Evolutionary conservation across 2,329 filamentous ascomycete species (phyloP), one percentile per base, ranked within the genome.

Genomic region (Colletotrichum lupini): DNA sequence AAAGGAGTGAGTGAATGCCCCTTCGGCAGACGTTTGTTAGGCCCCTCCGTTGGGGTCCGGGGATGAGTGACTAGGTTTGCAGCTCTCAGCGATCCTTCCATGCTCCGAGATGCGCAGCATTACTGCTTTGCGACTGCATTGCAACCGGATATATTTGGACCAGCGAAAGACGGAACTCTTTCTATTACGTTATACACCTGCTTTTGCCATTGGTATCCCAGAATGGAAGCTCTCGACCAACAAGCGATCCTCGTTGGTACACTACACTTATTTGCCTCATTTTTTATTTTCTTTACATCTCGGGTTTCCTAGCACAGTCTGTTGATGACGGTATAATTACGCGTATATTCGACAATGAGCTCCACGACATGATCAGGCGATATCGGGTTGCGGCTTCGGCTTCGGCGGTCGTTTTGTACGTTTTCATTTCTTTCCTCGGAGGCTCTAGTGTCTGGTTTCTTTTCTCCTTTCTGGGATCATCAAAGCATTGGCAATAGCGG

Each of bases 331-430:
- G 53, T 61, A 66, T 71, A 70, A 73, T 71, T 28, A 73, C 67
- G 61, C 61, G 61, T 65, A 65, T 49, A 57, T 70, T 57, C 56
- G 60, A 65, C 60, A 37, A 61, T 63, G 67, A 71, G 37, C 28
- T 61, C 61, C 71, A 73, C 49, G 71, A 73, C 61, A 73, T 73
- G 46, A 73, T 57, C 67, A 73, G 67, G 61, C 67, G 60, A 73
- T 35, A 68, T 66, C 56, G 67, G 67, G 6, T 66, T 61, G 66
- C 26, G 46, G 35, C 42, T 71, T 72, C 52, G 59, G 46, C 42
- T 61, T 60, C 56, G 71, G 67, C 46, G 71, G 61, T 61, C 55
- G 35, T 73, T 16, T 63, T 16, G 55, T 70, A 70, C 56, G 60
- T 73, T 71, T 55, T 37, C 14, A 35, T 55, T 56, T n/a, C 35